These are phyloP conservation scores for Clonostachys chloroleuca DNA, from an alignment of 2,329 filamentous ascomycete genomes.

Conservation along the genomic window DNA sequence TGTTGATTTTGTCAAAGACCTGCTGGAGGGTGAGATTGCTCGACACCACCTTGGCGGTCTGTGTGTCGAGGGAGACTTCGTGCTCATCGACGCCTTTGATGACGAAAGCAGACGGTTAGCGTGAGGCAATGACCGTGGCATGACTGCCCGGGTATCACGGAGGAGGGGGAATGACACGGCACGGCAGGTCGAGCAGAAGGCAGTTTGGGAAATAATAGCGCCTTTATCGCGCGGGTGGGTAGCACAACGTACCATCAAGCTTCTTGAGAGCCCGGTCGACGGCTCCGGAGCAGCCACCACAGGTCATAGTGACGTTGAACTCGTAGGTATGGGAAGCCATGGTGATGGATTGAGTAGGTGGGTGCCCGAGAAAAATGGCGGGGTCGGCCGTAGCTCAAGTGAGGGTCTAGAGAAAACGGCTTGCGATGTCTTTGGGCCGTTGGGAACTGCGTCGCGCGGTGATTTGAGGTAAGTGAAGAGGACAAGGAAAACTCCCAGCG, in stretches of 20 bases:
- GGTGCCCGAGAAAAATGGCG: slow-evolving; percentile 1
- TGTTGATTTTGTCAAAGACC: slow-evolving; percentile 83
- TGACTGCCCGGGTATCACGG: too few species aligned
- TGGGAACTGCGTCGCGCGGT: too few species aligned
- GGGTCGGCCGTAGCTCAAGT: not conserved
- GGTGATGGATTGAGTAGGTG: slow-evolving; percentile 6
- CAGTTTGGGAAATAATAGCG: not conserved
- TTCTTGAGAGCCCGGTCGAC: slow-evolving; percentile 89
- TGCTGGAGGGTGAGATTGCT: slow-evolving; percentile 66
- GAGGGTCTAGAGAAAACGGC: too few species aligned
- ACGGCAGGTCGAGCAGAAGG: not conserved
- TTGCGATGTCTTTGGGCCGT: too few species aligned
- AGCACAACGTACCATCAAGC: slow-evolving; percentile 65
- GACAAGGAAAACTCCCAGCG: too few species aligned
- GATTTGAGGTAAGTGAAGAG: too few species aligned
- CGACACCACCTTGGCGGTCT: slow-evolving; percentile 75
- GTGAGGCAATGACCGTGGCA: slow-evolving; percentile 3
- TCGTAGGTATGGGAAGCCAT: slow-evolving; percentile 85
- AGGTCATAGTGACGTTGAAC: slow-evolving; percentile 92
- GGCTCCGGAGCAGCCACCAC: slow-evolving; percentile 92
- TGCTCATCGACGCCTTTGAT: slow-evolving; percentile 74
- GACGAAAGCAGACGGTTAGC: not conserved
- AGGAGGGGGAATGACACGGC: too few species aligned
- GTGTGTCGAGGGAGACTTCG: slow-evolving; percentile 81
- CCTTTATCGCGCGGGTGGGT: not conserved